Base-by-base conservation (phyloP, 2,329 filamentous ascomycete genomes). In the Claviceps quebecensis region DNA sequence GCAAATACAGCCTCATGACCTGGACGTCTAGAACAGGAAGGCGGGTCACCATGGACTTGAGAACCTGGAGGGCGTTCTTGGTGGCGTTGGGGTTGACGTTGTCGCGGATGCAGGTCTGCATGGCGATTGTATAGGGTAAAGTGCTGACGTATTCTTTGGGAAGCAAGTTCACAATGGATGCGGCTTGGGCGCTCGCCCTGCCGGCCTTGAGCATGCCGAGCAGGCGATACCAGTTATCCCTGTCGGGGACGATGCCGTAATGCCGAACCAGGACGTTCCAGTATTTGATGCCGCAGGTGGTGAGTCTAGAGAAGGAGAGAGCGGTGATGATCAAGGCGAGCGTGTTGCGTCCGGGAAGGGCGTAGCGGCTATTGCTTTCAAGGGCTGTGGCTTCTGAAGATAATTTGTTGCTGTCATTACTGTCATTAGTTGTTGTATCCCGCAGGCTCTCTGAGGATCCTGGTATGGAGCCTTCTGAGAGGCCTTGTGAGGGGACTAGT, bases 101-200 rank as follows among this genome's bases (percentile, higher is more conserved):
- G 70, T 96, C 88, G 52, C 83, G 78, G 23, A 80, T 69, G 65
- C 89, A 95, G 5, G 80, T 75, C 56, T 76, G 75, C 71, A 96
- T 80, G 50, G 84, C 87, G 46, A 87, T 76, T 50, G 79, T 77
- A 68, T 89, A 87, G 9, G 80, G 80, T 53, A 75, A 76, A 37
- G 62, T 58, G 52, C 63, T 66, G 40, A 77, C 61, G 54, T 71
- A 58, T 6, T 67, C 60, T 22, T 60, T 59, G 2, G 77, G 78
- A 60, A 83, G 76, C 17, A 71, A 61, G 23, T 69, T 63, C 19
- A 96, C 63, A n/a, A 85, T 63, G 14, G 76, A 69, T 14, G 81
- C 72, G 1, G 79, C 74, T 55, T 79, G 73, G 40, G 69, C 70
- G 58, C 86, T 90, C 44, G 83, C 76, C 53, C 84, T 83, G 43